A percentile compares a stretch with the other conserved stretches of the same genome.
Evolutionary conservation across 805 yeast genomes (phyloP).

Genomic region (Sugiyamaella chiloensis): DNA sequence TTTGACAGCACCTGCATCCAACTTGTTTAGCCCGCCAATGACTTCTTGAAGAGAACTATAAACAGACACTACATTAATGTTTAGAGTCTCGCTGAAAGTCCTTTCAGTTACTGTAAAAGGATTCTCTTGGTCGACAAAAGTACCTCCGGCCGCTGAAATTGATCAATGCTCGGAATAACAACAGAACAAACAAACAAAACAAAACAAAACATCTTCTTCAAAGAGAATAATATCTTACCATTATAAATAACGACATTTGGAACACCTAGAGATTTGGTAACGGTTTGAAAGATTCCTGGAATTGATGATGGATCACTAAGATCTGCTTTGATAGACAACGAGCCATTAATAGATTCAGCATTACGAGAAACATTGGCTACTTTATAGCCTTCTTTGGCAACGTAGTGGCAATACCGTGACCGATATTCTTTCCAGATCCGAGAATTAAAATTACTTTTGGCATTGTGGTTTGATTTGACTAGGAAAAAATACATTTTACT

Average conservation of each 20-base stretch:
- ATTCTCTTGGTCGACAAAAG: neutral
- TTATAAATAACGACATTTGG: conserved; percentile 1
- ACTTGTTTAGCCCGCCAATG: neutral
- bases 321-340: neutral
- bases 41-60: neutral
- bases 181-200: too few species aligned
- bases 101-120: neutral
- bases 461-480: neutral
- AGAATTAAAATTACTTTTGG: neutral
- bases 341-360: neutral
- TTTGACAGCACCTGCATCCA: neutral
- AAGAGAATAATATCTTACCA: neutral
- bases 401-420: neutral
- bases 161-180: too few species aligned
- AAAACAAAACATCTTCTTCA: neutral
- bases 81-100: neutral
- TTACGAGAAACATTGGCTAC: conserved; percentile 1
- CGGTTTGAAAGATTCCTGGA: neutral
- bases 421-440: neutral
- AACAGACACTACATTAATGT: neutral
- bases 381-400: neutral
- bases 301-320: neutral
- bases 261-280: neutral
- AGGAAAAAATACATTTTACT: too few species aligned
- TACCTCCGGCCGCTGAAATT: neutral